phyloP scores from a whole-genome alignment of 306 rosid genomes.

The Quercus ilex region DNA sequence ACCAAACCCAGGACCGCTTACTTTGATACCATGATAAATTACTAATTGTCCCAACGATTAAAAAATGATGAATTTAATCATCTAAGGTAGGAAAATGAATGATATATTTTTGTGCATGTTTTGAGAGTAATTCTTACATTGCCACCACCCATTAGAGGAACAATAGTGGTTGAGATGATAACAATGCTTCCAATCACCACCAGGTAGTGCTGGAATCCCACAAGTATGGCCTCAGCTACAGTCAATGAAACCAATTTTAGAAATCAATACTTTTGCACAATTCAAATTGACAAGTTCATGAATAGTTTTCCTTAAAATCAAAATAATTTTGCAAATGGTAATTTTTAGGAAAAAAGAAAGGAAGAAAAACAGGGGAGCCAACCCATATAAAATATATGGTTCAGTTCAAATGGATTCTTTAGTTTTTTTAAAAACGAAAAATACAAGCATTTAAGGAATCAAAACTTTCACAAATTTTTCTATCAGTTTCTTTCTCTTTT shows the following conservation, averaged over 20 bases:
- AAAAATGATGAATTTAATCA: too few relatives aligned
- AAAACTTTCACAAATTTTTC: not conserved
- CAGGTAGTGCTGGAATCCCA: constrained; percentile 78
- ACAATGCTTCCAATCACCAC: constrained; percentile 78
- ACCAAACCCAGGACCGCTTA: too few relatives aligned
- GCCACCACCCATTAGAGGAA: constrained; percentile 90
- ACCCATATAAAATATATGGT: not conserved
- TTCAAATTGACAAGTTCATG: not conserved
- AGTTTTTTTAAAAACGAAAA: not conserved
- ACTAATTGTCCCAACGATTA: too few relatives aligned
- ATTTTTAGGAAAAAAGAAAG: not conserved
- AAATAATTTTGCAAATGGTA: not conserved
- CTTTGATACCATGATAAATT: too few relatives aligned
- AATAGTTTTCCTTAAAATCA: not conserved
- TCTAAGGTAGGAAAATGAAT: not conserved
- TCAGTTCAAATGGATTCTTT: not conserved
- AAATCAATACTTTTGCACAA: not conserved
- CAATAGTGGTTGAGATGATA: constrained; percentile 54
- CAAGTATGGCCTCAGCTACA: constrained; percentile 70
- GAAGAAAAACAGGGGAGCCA: not conserved
- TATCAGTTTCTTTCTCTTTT: not conserved
- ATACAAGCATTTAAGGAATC: not conserved
- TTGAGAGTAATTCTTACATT: constrained; percentile 39
- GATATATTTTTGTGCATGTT: not conserved
- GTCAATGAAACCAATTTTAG: not conserved